phyloP scores from a whole-genome alignment of 192 early-diverging fungal genomes.

The Phycomyces nitens region DNA sequence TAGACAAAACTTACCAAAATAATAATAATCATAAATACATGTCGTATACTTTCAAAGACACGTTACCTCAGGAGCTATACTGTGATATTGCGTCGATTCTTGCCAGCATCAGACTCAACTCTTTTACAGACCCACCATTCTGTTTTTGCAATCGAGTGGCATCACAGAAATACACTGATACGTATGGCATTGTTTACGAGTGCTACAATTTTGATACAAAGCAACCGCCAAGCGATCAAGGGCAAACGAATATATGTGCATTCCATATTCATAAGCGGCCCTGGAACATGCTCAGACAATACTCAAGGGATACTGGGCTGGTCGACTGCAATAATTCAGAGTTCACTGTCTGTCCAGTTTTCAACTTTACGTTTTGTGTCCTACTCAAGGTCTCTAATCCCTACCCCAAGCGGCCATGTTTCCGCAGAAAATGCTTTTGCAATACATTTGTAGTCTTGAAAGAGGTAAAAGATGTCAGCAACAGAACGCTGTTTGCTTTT shows the following conservation, averaged over 20 bases:
- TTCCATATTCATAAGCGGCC: conserved; percentile 32
- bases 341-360: conserved; percentile 25
- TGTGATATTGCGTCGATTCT: too few species aligned
- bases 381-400: conserved; percentile 12
- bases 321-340: conserved; percentile 12
- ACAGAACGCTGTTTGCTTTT: not conserved
- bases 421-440: conserved; percentile 28
- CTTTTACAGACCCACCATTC: not conserved
- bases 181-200: not conserved
- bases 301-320: not conserved
- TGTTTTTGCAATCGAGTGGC: not conserved
- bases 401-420: conserved; percentile 1
- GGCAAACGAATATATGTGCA: conserved; percentile 13
- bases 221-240: not conserved
- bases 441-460: conserved; percentile 1
- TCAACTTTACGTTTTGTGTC: conserved; percentile 37
- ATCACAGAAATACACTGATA: not conserved
- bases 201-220: not conserved
- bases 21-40: too few species aligned
- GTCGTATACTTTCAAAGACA: too few species aligned
- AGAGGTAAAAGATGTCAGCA: not conserved
- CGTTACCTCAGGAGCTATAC: too few species aligned
- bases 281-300: conserved; percentile 19
- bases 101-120: too few species aligned
- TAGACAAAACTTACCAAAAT: too few species aligned